Evolutionary conservation across 2,329 filamentous ascomycete genomes (phyloP).

Genomic region (Calonectria multiphialidica): DNA sequence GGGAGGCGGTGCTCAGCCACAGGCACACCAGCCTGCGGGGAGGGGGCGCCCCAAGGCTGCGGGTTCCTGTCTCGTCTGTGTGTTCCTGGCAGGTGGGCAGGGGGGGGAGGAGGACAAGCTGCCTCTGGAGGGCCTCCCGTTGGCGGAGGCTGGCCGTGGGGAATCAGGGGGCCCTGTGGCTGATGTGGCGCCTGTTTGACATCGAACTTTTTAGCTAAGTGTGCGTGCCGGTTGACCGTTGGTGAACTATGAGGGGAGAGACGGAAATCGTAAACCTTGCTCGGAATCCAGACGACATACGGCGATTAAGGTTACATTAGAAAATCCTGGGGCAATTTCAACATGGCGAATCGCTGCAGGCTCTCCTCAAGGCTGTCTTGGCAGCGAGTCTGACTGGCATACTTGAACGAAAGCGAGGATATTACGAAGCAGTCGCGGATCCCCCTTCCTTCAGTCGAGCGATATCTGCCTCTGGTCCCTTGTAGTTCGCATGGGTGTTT

Average conservation of each 20-base stretch:
- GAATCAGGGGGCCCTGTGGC: constrained; percentile 11
- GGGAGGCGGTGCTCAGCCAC: constrained; percentile 20
- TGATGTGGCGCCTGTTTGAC: constrained; percentile 1
- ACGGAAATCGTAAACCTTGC: neutral
- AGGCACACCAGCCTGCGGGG: neutral
- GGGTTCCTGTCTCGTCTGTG: too few species aligned
- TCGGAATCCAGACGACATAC: neutral
- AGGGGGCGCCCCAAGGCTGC: neutral
- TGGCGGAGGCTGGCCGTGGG: neutral
- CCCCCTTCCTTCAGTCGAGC: neutral
- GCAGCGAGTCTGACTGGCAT: neutral
- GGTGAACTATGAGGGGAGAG: neutral
- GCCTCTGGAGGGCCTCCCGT: constrained; percentile 15
- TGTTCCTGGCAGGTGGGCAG: neutral
- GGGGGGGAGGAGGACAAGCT: neutral
- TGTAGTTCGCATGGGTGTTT: neutral
- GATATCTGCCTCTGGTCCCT: neutral
- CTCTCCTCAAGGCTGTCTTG: neutral
- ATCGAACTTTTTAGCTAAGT: neutral
- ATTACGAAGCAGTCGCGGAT: neutral
- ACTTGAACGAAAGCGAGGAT: neutral
- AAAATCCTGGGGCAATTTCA: neutral
- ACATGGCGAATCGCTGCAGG: neutral
- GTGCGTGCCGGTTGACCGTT: neutral
- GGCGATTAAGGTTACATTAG: neutral